Conservation (phyloP, 495 filamentous ascomycete genomes). For the Penicillium antarcticum region DNA sequence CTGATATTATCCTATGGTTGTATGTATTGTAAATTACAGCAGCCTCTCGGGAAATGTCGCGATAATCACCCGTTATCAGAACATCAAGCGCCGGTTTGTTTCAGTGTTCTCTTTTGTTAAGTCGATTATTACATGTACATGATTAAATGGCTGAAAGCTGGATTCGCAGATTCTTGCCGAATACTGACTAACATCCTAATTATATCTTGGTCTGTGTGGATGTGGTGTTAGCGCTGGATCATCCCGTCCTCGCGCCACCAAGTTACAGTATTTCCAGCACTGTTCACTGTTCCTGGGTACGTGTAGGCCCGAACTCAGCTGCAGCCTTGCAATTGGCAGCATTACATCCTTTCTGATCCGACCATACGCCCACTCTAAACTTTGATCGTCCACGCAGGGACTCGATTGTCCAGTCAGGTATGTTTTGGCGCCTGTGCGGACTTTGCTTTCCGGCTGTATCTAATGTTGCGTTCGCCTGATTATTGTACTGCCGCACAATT, state of each 20-base stretch:
- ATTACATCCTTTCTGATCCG: constrained; percentile 3
- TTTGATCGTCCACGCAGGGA: constrained; percentile 18
- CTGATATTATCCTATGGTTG: constrained; percentile 1
- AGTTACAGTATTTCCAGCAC: not conserved
- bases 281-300: too few species aligned
- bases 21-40: not conserved
- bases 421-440: constrained; percentile 2
- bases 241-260: constrained; percentile 1
- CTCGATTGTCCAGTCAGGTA: constrained; percentile 7
- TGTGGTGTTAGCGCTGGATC: constrained; percentile 8
- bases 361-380: constrained; percentile 5
- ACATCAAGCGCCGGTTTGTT: not conserved
- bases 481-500: too few species aligned
- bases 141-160: too few species aligned
- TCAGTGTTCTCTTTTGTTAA: not conserved
- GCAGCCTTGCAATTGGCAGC: constrained; percentile 2
- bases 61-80: constrained; percentile 4
- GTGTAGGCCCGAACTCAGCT: constrained; percentile 5
- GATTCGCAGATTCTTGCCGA: not conserved
- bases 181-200: not conserved
- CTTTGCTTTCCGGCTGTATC: not conserved
- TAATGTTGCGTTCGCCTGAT: not conserved
- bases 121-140: not conserved
- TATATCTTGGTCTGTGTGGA: constrained; percentile 14
- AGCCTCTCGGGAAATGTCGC: constrained; percentile 17